These are phyloP conservation scores for Anethum foeniculum DNA, from an alignment of 140 eudicot genomes.

Conservation along the genomic window DNA sequence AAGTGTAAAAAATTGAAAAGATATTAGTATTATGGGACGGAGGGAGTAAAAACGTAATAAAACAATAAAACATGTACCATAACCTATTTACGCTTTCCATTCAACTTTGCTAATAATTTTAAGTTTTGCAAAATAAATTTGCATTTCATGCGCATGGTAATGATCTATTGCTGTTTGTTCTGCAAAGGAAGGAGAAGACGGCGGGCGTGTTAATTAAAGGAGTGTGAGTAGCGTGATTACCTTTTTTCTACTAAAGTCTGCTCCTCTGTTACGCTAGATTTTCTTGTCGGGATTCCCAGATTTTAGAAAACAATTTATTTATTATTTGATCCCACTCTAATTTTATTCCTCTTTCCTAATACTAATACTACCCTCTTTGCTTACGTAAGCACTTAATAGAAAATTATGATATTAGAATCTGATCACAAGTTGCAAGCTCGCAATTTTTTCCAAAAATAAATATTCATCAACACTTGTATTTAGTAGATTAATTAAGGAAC, in stretches of 20 bases:
- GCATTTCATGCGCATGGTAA: neutral
- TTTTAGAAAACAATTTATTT: neutral
- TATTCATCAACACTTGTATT: too few relatives aligned
- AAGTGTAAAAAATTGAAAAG: too few relatives aligned
- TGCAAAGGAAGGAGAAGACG: conserved; percentile 6
- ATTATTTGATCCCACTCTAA: neutral
- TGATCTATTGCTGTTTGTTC: neutral
- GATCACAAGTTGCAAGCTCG: too few relatives aligned
- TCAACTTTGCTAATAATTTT: neutral
- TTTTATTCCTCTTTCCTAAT: neutral
- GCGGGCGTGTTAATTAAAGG: conserved; percentile 16
- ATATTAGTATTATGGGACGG: too few relatives aligned
- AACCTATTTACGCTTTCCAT: neutral
- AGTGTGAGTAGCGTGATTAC: conserved; percentile 5
- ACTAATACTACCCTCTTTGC: too few relatives aligned
- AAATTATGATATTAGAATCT: too few relatives aligned
- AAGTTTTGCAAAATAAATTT: neutral
- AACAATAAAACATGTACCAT: neutral
- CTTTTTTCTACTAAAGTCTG: conserved; percentile 1
- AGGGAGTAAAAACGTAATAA: too few relatives aligned
- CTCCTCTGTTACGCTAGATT: neutral
- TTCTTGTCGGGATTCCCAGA: conserved; percentile 7
- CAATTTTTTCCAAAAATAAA: too few relatives aligned
- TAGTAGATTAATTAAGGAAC: too few relatives aligned
- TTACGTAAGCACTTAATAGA: neutral